phyloP scores from a whole-genome alignment of 768 basidiomycete genomes.

The Porphyrellus cyaneotinctus region DNA sequence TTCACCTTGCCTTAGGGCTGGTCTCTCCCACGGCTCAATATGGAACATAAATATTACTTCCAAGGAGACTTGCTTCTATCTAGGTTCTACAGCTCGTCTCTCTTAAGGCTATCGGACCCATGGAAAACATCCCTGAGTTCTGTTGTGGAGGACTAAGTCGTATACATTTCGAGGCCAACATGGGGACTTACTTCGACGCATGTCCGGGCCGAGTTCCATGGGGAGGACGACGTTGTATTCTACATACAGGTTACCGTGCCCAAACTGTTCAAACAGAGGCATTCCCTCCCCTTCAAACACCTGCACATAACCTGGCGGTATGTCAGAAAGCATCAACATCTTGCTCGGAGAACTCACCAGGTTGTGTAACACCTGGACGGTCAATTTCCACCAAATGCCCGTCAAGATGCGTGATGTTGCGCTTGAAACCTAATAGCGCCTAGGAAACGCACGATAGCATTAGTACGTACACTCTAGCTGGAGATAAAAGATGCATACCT shows the following conservation, averaged over 20 bases:
- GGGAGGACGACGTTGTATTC: conserved; percentile 95
- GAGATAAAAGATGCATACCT: conserved; percentile 41
- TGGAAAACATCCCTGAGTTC: conserved; percentile 56
- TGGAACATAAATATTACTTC: conserved; percentile 3
- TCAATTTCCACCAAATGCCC: conserved; percentile 71
- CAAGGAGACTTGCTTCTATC: no score
- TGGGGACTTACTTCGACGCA: conserved; percentile 65
- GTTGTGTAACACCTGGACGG: conserved; percentile 85
- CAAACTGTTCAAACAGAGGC: conserved; percentile 58
- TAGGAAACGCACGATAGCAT: conserved; percentile 28
- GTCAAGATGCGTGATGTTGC: conserved; percentile 88
- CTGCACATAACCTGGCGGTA: conserved; percentile 75
- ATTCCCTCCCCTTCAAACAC: conserved; percentile 86
- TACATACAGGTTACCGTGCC: conserved; percentile 80
- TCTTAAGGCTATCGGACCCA: conserved; percentile 27
- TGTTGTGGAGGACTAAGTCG: conserved; percentile 27
- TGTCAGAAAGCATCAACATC: not conserved
- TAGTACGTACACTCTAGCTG: not conserved
- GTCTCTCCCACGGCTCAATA: conserved; percentile 22
- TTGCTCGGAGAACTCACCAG: conserved; percentile 45
- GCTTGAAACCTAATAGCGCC: conserved; percentile 96
- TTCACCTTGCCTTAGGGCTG: conserved; percentile 26
- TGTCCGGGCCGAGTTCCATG: conserved; percentile 58
- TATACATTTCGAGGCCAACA: not conserved
- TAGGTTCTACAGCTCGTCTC: conserved; percentile 40